Evolutionary conservation across 2,329 filamentous ascomycete species (phyloP).

Genomic region (Epichloe hybrida): DNA sequence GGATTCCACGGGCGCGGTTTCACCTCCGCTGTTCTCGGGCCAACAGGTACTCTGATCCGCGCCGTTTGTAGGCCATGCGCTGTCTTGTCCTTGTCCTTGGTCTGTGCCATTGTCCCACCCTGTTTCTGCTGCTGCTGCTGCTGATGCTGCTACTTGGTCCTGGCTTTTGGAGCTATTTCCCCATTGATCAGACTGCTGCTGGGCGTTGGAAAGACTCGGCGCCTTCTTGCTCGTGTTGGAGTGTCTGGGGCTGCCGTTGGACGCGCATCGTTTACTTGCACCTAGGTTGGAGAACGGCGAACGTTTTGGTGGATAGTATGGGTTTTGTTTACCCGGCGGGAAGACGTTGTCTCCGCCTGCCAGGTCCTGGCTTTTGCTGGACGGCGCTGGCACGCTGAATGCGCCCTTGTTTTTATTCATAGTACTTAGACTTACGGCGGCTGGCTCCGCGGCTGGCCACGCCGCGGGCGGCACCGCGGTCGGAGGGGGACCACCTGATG

Average conservation of each 20-base stretch:
- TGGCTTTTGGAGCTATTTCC: not conserved
- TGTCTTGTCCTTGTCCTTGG: not conserved
- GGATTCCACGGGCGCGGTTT: not conserved
- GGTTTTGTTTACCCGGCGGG: conserved; percentile 13
- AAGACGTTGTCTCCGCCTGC: conserved; percentile 18
- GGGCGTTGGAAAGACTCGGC: not conserved
- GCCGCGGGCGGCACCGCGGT: not conserved
- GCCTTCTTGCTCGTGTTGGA: conserved; percentile 3
- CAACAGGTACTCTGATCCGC: not conserved
- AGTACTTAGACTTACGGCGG: not conserved
- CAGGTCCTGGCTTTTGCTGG: conserved; percentile 12
- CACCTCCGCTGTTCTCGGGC: not conserved
- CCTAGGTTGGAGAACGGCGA: conserved; percentile 12
- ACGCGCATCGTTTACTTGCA: not conserved
- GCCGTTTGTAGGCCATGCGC: not conserved
- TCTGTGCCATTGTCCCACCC: not conserved
- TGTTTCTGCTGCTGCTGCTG: not conserved
- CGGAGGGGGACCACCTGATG: not conserved
- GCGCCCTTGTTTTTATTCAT: conserved; percentile 5
- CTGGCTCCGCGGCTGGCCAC: not conserved
- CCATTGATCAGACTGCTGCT: not conserved
- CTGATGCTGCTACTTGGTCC: not conserved
- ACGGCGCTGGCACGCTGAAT: conserved; percentile 6
- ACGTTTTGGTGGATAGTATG: conserved; percentile 15
- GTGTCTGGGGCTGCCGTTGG: not conserved